Evolutionary conservation across 129 eudicot genomes (phyloP).

Genomic region (Arctium lappa): DNA sequence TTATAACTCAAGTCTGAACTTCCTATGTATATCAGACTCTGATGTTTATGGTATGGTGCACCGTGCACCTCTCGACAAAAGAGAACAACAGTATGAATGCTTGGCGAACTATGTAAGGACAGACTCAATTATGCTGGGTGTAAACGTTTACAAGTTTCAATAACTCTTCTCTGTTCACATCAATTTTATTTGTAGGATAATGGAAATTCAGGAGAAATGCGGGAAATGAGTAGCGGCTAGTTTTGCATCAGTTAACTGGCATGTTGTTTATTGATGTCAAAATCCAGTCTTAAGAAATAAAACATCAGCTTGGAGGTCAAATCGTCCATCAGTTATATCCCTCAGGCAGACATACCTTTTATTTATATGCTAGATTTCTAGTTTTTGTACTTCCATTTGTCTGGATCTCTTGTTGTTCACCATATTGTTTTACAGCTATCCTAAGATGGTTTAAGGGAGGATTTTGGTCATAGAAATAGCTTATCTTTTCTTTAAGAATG

Average conservation of each 20-base stretch:
- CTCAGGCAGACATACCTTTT: not conserved
- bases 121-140: not conserved
- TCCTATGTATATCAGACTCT: not conserved
- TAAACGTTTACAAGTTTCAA: not conserved
- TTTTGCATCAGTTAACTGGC: not conserved
- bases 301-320: not conserved
- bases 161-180: not conserved
- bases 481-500: not conserved
- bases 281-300: not conserved
- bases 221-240: not conserved
- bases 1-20: not conserved
- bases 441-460: not conserved
- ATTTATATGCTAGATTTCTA: not conserved
- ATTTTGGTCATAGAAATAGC: not conserved
- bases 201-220: not conserved
- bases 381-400: not conserved
- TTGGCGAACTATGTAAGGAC: not conserved
- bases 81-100: not conserved
- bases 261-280: not conserved
- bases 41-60: not conserved
- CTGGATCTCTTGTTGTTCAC: not conserved
- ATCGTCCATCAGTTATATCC: not conserved
- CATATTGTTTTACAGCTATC: not conserved
- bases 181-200: not conserved
- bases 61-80: not conserved